Evolutionary conservation across 257 asterid species (phyloP).

Genomic region (Mitragyna speciosa): DNA sequence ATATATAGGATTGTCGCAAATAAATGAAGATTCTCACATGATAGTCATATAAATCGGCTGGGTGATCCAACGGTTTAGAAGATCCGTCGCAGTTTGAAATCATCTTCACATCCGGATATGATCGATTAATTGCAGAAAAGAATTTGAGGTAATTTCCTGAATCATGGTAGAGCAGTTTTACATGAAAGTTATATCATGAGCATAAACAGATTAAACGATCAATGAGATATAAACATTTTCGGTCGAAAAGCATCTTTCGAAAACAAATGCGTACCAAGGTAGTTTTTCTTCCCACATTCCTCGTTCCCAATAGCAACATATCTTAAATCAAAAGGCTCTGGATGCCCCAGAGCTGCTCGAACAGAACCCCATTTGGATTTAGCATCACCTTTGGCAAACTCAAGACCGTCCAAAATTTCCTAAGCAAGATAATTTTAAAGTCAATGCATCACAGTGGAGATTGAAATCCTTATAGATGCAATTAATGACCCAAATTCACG

Average conservation of each 20-base stretch:
- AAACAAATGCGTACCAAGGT: conserved; percentile 52
- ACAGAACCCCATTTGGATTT: conserved; percentile 87
- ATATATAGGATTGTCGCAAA: too few relatives aligned
- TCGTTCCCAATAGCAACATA: conserved; percentile 95
- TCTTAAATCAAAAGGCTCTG: conserved; percentile 81
- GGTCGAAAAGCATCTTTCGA: neutral
- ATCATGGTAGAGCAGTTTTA: conserved; percentile 19
- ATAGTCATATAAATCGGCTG: conserved; percentile 85
- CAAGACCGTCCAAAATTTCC: conserved; percentile 90
- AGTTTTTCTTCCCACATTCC: conserved; percentile 83
- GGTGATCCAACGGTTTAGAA: conserved; percentile 67
- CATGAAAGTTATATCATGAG: neutral
- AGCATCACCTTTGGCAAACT: conserved; percentile 83
- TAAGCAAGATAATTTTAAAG: conserved; percentile 26
- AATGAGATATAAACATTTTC: neutral
- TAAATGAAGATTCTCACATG: conserved; percentile 58
- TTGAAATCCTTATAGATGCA: neutral
- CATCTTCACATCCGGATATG: conserved; percentile 73
- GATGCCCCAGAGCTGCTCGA: conserved; percentile 90
- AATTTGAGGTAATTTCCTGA: conserved; percentile 93
- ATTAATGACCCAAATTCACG: neutral
- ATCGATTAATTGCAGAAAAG: conserved; percentile 56
- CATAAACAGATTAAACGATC: neutral
- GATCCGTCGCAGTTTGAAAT: conserved; percentile 95
- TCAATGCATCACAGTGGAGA: conserved; percentile 2